These are phyloP conservation scores for Polytrichum formosum DNA, from an alignment of 225 moss, liverwort and hornwort species.

Conservation along the genomic window DNA sequence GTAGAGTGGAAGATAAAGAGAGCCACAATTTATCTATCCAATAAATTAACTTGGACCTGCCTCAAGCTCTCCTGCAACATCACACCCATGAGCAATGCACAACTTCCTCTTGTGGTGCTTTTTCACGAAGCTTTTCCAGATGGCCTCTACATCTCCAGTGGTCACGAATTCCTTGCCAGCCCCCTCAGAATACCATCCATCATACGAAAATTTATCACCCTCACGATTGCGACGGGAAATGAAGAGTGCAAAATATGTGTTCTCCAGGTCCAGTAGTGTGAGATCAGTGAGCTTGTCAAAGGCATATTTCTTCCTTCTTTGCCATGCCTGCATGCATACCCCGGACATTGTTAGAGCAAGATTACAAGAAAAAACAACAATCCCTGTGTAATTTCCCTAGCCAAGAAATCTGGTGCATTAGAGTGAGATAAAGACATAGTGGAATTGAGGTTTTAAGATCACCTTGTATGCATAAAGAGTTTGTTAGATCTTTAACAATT, in stretches of 20 bases:
- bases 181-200: slow-evolving; percentile 62
- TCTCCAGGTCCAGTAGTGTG: slow-evolving; percentile 53
- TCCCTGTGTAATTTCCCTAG: too few relatives aligned
- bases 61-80: slow-evolving; percentile 47
- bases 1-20: background rate
- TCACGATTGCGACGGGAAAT: slow-evolving; percentile 63
- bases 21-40: background rate
- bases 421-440: too few relatives aligned
- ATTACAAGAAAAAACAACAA: too few relatives aligned
- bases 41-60: slow-evolving; percentile 32
- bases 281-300: slow-evolving; percentile 63
- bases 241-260: slow-evolving; percentile 56
- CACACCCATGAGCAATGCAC: slow-evolving; percentile 27
- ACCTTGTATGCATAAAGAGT: too few relatives aligned
- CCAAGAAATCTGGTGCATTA: too few relatives aligned
- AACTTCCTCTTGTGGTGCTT: slow-evolving; percentile 60
- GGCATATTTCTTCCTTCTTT: slow-evolving; percentile 67
- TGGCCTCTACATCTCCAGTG: slow-evolving; percentile 56
- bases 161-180: slow-evolving; percentile 62
- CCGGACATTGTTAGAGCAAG: too few relatives aligned
- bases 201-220: slow-evolving; percentile 59
- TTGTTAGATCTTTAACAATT: too few relatives aligned
- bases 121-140: slow-evolving; percentile 63
- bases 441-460: too few relatives aligned
- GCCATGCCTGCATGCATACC: slow-evolving; percentile 36